Evolutionary conservation across 176 grass and related monocot species (phyloP), one percentile per base, ranked within the genome.

Genomic region (Puccinellia tenuiflora): DNA sequence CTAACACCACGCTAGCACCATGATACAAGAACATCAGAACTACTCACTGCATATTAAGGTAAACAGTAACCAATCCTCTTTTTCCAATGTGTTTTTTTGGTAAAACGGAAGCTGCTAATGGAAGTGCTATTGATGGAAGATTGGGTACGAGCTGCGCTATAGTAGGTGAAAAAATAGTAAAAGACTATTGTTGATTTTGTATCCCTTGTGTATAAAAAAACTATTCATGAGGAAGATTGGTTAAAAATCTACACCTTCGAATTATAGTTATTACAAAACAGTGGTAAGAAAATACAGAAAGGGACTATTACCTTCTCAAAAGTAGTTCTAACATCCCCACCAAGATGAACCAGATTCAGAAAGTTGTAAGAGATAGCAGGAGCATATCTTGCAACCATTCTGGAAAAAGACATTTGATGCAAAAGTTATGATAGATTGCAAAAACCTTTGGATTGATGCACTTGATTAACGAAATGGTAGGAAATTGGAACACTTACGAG

Each of bases 371-470:
- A 99, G 90, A 99, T 96, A 52, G 96, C 93, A 79, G 96, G 91
- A 68, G 96, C 96, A 79, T 99, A 99, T 90, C 96, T 88, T 66
- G 96, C 96, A 78, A 99, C 96, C 96, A 99, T 96, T 92, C 96
- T 99, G 81, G 80, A 85, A 85, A 84, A 95, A 85, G 9, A 28
- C 65, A 89, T 81, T 90, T 62, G 33, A 21, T 76, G 61, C 20
- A 79, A 59, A 66, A 39, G 3, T 21, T 45, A 54, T 7, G 74
- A 68, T 33, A 68, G 16, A 7, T 45, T 63, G 77, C 24, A 81
- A 66, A 42, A 25, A 53, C 3, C 1, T 62, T 75, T 46, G 43
- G 59, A 77, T 84, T 61, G 20, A 79, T 51, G 51, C 38, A 81
- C 21, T 76, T n/a, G 40, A 86, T 82, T 1, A 59, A 64, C 21